phyloP scores from a whole-genome alignment of 176 grass and related monocot species.

The Pharus latifolius region DNA sequence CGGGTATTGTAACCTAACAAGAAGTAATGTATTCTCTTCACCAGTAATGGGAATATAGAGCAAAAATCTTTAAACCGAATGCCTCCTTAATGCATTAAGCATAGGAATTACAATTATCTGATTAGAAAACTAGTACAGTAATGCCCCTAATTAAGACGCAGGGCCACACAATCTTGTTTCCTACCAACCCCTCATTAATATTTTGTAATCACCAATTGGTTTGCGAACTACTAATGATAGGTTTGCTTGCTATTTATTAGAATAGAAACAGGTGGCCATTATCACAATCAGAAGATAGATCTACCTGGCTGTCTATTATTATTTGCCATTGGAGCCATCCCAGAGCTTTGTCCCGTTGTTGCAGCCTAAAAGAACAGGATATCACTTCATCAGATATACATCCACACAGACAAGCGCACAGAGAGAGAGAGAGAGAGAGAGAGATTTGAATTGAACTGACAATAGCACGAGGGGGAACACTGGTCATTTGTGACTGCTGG shows the following conservation, averaged over 20 bases:
- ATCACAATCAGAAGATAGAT: not conserved
- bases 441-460: constrained; percentile 30
- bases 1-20: too few relatives aligned
- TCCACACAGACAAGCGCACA: not conserved
- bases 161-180: not conserved
- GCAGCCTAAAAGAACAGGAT: constrained; percentile 11
- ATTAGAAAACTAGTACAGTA: not conserved
- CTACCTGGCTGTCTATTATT: constrained; percentile 63
- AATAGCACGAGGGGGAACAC: constrained; percentile 50
- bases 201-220: not conserved
- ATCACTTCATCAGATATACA: constrained; percentile 10
- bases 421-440: not conserved
- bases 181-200: not conserved
- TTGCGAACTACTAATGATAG: not conserved
- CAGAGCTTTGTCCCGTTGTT: constrained; percentile 49
- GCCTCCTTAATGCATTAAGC: too few relatives aligned
- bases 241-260: too few relatives aligned
- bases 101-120: not conserved
- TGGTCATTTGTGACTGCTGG: constrained; percentile 73
- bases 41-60: too few relatives aligned
- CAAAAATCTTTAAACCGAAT: too few relatives aligned
- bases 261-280: not conserved
- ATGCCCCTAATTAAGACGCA: too few relatives aligned
- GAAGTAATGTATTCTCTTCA: too few relatives aligned
- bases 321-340: constrained; percentile 29